A percentile compares a stretch with the other conserved stretches of the same genome.
phyloP scores from a whole-genome alignment of 2,329 filamentous ascomycete species.

The Hypoxylon sp. region DNA sequence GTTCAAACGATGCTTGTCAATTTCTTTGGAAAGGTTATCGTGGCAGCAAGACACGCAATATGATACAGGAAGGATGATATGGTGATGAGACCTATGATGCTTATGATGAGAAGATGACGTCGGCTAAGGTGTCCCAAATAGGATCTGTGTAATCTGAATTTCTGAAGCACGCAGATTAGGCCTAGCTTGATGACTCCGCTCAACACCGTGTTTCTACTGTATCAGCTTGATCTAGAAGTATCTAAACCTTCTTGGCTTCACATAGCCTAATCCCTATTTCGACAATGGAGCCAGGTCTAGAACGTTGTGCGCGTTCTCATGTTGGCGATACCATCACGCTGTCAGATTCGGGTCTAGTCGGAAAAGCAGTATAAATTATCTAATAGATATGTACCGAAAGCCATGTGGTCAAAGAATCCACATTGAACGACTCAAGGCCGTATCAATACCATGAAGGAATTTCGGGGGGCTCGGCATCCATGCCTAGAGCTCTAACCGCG shows the following conservation, averaged over 20 bases:
- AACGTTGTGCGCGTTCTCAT: constrained; percentile 20
- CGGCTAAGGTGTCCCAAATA: constrained; percentile 17
- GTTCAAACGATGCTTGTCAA: neutral
- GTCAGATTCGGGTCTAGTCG: constrained; percentile 17
- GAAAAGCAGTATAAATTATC: constrained; percentile 23
- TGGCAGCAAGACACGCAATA: constrained; percentile 6
- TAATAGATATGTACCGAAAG: constrained; percentile 16
- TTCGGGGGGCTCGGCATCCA: constrained; percentile 30
- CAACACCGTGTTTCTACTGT: constrained; percentile 18
- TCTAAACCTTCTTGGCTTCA: constrained; percentile 8
- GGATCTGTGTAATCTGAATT: constrained; percentile 4
- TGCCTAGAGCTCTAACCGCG: no score
- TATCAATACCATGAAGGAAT: constrained; percentile 11
- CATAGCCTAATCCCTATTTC: constrained; percentile 26
- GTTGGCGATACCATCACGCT: constrained; percentile 28
- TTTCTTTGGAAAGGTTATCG: constrained; percentile 1
- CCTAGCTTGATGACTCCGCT: constrained; percentile 5
- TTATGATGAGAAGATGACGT: constrained; percentile 27
- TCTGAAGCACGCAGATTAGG: no score
- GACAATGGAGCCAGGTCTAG: constrained; percentile 19
- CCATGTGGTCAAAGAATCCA: constrained; percentile 9
- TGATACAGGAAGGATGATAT: constrained; percentile 5
- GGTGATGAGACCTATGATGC: constrained; percentile 11
- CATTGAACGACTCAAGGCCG: constrained; percentile 8
- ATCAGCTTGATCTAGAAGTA: constrained; percentile 11